A percentile compares a stretch with the other conserved stretches of the same genome.
Evolutionary conservation across 495 filamentous ascomycete species (phyloP).

Genomic region (Aspergillus mulundensis): DNA sequence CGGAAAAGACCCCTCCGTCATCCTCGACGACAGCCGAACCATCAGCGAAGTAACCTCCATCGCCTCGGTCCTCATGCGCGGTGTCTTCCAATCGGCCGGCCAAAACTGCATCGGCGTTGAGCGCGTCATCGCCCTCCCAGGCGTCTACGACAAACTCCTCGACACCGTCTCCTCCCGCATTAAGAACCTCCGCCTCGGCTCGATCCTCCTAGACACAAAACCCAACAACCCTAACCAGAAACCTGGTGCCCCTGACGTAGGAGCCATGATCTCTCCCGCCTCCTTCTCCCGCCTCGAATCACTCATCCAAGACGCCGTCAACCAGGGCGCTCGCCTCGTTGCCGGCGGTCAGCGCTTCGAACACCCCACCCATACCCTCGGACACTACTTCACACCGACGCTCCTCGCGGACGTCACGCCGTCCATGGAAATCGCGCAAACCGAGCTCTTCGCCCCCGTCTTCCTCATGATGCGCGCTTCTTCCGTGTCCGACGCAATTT

Average conservation of each 20-base stretch:
- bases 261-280: slow-evolving; percentile 79
- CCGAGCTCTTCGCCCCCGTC: slow-evolving; percentile 89
- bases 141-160: slow-evolving; percentile 68
- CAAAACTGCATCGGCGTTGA: slow-evolving; percentile 99
- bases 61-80: slow-evolving; percentile 78
- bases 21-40: slow-evolving; percentile 70
- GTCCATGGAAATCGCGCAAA: slow-evolving; percentile 77
- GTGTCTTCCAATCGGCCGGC: slow-evolving; percentile 91
- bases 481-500: slow-evolving; percentile 56
- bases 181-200: slow-evolving; percentile 64
- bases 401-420: slow-evolving; percentile 78
- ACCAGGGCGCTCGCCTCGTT: slow-evolving; percentile 72
- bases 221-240: slow-evolving; percentile 9
- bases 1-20: slow-evolving; percentile 91
- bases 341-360: slow-evolving; percentile 67
- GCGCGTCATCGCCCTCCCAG: slow-evolving; percentile 76
- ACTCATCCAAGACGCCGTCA: slow-evolving; percentile 72
- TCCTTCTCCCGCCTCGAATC: slow-evolving; percentile 65
- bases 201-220: slow-evolving; percentile 54
- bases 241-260: slow-evolving; percentile 60
- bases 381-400: slow-evolving; percentile 90
- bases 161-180: slow-evolving; percentile 67
- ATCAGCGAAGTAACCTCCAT: slow-evolving; percentile 62
- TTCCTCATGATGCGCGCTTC: slow-evolving; percentile 75
- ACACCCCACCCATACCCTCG: slow-evolving; percentile 67